Base-by-base conservation (phyloP, 192 early-diverging fungal species). In the Ambispora gerdemannii region DNA sequence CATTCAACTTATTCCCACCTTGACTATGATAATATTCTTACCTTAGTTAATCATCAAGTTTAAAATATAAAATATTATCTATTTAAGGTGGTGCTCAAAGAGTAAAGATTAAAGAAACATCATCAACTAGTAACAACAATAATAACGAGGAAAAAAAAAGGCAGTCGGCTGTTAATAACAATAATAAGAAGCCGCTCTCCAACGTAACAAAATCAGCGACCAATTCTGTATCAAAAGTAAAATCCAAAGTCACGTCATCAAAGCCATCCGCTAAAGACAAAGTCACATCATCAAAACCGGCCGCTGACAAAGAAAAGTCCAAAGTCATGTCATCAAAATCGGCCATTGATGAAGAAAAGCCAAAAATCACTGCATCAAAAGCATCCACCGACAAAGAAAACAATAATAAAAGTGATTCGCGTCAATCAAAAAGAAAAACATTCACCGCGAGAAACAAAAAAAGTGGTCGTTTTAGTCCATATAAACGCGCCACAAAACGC, bases 61-160 rank as follows among this genome's bases (percentile, higher is more conserved):
- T n/a, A n/a, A n/a, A n/a, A n/a, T n/a, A n/a, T n/a, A 43, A 43
- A 6, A 43, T 43, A 15, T 43, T 15, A 15, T 6, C 15, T 10
- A 8, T 32, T 19, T 33, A 67, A 68, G 67, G 67, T 3, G 67
- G 50, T 13, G 67, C 51, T 25, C 67, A 68, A 56, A 28, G 67
- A 25, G 33, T 68, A 2, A 52, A 53, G 31, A 8, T 27, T 17
- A 68, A 53, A 56, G 67, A 68, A 20, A 27, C 6, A 15, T n/a
- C n/a, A n/a, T n/a, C n/a, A n/a, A 27, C 1, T 43, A 15, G 10
- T 7, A 24, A 64, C n/a, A n/a, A n/a, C 67, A 34, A 35, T n/a
- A n/a, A 6, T 24, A n/a, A n/a, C 22, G 67, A 68, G 50, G 67
- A 68, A 27, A 68, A 68, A 34, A 35, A 68, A 68, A 50, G 64